phyloP scores from a whole-genome alignment of 306 rosid genomes.

The Rosa multiflora region DNA sequence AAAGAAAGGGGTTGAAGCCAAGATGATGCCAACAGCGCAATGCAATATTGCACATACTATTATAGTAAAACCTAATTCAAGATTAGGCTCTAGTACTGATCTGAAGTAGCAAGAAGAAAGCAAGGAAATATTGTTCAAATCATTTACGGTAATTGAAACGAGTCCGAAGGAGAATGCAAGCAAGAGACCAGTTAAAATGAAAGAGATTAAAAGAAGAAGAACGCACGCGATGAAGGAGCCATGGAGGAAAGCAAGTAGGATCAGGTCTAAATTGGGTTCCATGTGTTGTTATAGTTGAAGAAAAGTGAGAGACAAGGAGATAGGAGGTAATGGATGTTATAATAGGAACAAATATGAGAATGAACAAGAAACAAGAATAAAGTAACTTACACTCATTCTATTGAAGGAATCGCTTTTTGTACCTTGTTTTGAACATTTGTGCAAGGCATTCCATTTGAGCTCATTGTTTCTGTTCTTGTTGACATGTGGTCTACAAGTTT shows the following conservation, averaged over 20 bases:
- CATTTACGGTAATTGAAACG: constrained; percentile 20
- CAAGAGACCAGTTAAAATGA: constrained; percentile 19
- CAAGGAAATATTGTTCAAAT: constrained; percentile 18
- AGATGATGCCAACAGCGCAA: constrained; percentile 21
- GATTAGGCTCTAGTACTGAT: constrained; percentile 20
- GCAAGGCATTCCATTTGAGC: not conserved
- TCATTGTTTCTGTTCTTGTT: too few species aligned
- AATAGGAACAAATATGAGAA: not conserved
- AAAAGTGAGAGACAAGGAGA: not conserved
- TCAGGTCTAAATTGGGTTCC: constrained; percentile 38
- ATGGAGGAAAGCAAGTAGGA: constrained; percentile 35
- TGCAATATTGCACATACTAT: constrained; percentile 6
- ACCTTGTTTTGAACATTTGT: not conserved
- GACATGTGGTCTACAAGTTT: too few species aligned
- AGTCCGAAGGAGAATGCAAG: constrained; percentile 27
- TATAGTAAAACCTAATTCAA: constrained; percentile 29
- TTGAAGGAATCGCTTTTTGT: not conserved
- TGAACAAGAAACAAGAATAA: constrained; percentile 20
- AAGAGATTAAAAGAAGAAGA: constrained; percentile 26
- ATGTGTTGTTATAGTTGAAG: not conserved
- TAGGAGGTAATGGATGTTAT: not conserved
- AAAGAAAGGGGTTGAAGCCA: constrained; percentile 20
- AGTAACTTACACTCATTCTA: constrained; percentile 36
- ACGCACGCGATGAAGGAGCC: constrained; percentile 36
- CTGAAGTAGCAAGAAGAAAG: constrained; percentile 9